Percentiles rank a stretch among this genome's conserved stretches.
Conservation (phyloP, 352 stramenopile species). For the Phytophthora crassamura region DNA sequence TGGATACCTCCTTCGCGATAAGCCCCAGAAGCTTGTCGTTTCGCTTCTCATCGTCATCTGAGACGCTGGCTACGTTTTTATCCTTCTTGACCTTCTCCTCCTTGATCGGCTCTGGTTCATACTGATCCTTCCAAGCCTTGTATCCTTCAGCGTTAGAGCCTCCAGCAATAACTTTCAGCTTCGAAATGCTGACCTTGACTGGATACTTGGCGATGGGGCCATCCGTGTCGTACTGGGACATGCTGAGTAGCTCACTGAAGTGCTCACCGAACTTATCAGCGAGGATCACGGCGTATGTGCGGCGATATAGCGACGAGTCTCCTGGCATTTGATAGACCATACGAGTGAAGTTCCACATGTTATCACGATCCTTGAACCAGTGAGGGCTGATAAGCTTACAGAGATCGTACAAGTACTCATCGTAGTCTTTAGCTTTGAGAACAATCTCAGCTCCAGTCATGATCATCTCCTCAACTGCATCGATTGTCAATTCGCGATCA, state of each 20-base stretch:
- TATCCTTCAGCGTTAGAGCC: not conserved
- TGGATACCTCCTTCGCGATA: not conserved
- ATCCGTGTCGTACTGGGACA: not conserved
- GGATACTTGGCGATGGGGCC: not conserved
- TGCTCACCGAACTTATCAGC: too few relatives aligned
- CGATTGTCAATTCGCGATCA: not conserved
- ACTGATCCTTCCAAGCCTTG: not conserved
- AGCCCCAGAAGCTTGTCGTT: not conserved
- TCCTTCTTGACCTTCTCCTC: not conserved
- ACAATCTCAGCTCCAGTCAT: too few relatives aligned
- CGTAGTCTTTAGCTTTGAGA: not conserved
- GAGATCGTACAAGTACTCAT: not conserved
- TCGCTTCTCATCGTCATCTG: not conserved
- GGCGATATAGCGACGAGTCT: too few relatives aligned
- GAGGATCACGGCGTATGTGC: too few relatives aligned
- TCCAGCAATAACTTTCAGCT: not conserved
- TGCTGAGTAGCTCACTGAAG: too few relatives aligned
- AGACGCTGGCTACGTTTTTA: not conserved
- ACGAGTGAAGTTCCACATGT: too few relatives aligned
- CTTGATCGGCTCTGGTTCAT: conserved; percentile 1
- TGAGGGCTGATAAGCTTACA: not conserved
- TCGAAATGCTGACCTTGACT: not conserved
- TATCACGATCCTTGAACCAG: too few relatives aligned
- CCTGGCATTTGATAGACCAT: too few relatives aligned
- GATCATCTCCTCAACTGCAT: too few relatives aligned